Base-by-base conservation (phyloP, 805 yeast species). In the Metschnikowia kunwiensis region DNA sequence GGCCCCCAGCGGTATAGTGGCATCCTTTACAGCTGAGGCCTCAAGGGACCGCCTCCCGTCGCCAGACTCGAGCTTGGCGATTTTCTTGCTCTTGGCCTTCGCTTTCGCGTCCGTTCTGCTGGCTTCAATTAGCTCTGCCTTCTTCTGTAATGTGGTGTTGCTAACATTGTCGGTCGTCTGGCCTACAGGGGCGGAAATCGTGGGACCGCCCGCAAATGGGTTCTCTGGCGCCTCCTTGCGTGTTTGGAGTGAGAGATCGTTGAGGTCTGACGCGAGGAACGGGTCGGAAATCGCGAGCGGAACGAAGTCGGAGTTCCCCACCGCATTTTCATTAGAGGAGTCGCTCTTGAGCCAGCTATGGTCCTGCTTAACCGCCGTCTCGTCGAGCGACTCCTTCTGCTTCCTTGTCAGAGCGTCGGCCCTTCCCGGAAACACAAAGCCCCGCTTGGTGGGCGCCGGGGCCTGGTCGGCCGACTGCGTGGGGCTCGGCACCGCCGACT, bases 261-360 rank as follows among this genome's bases (percentile, higher is more conserved):
- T 15, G 22, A 23, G 18, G 9, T 27, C 36, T n/a, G 26, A 31
- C 5, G 36, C 27, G 14, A 27, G 19, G 13, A 27, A 33, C 7
- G 36, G 36, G 17, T 33, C 27, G 11, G 38, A 18, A n/a, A 34
- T 7, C 7, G 13, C 10, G 2, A 28, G 22, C 1, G 33, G 27
- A 9, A 27, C 5, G 8, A 9, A 7, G 7, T 4, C 21, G 9
- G 21, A 7, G 9, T 25, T 8, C 12, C 20, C 14, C 10, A 6
- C 24, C 2, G 24, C 27, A 24, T 26, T 25, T 5, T 32, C 36
- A 3, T 13, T 19, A 3, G 36, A 32, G 6, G 30, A 24, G 15
- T 20, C 29, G 11, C 12, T 9, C n/a, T 33, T 33, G 22, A 33
- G 27, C 36, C 36, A 33, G 3, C 5, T n/a, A 6, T 13, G 20